Percentiles rank a stretch among this genome's conserved stretches.
Conservation (phyloP, 2,329 filamentous ascomycete genomes). For the Aspergillus tubingensis region DNA sequence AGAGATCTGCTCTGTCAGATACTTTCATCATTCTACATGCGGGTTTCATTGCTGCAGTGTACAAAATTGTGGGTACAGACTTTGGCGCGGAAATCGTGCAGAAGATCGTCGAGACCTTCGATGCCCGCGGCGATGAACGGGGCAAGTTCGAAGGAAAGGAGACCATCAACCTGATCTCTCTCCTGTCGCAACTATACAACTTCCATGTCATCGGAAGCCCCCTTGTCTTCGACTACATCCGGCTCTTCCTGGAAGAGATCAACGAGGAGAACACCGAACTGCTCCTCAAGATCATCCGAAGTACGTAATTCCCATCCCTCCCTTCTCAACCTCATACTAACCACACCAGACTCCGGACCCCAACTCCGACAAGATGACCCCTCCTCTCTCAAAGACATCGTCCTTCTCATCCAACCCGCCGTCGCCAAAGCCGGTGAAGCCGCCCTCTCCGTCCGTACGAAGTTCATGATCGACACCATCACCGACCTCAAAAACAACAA, state of each 20-base stretch:
- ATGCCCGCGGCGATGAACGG: constrained; percentile 59
- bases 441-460: constrained; percentile 81
- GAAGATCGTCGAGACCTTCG: constrained; percentile 73
- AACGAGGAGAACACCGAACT: constrained; percentile 88
- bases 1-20: constrained; percentile 75
- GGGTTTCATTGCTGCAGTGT: constrained; percentile 83
- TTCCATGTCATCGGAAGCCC: constrained; percentile 83
- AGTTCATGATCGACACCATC: constrained; percentile 97
- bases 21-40: constrained; percentile 89
- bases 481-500: constrained; percentile 93
- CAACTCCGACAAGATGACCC: constrained; percentile 88
- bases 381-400: constrained; percentile 83
- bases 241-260: constrained; percentile 71
- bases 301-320: constrained; percentile 32
- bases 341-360: constrained; percentile 64
- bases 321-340: neutral
- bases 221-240: constrained; percentile 88
- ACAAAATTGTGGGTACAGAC: constrained; percentile 83
- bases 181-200: constrained; percentile 85
- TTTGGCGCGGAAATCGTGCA: constrained; percentile 87
- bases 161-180: constrained; percentile 73
- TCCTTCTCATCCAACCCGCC: constrained; percentile 73
- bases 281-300: constrained; percentile 78
- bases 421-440: constrained; percentile 67
- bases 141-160: constrained; percentile 57